These are phyloP conservation scores for Tephrocybe sp. DNA, from an alignment of 768 basidiomycete species.

Conservation along the genomic window DNA sequence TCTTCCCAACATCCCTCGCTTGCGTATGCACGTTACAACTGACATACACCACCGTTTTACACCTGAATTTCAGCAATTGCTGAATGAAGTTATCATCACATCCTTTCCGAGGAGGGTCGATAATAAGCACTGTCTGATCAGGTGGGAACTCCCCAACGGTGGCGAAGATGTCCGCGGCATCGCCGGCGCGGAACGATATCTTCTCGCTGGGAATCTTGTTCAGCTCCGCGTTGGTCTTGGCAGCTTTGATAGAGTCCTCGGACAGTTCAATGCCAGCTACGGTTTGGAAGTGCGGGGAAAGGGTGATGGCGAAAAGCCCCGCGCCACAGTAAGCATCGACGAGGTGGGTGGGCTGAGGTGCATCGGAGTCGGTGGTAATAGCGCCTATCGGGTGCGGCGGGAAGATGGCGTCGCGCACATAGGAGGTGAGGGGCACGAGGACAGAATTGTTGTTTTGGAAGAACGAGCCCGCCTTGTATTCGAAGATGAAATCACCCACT, in stretches of 20 bases:
- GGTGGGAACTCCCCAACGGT: constrained; percentile 65
- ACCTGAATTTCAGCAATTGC: constrained; percentile 71
- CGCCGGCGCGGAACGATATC: constrained; percentile 73
- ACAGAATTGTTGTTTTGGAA: constrained; percentile 99
- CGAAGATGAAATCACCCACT: constrained; percentile 78
- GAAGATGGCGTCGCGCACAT: constrained; percentile 77
- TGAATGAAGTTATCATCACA: constrained; percentile 77
- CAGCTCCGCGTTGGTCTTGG: constrained; percentile 61
- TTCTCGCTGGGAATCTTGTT: constrained; percentile 57
- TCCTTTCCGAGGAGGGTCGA: constrained; percentile 95
- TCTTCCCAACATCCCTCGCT: constrained; percentile 80
- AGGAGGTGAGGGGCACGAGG: constrained; percentile 76
- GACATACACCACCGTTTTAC: constrained; percentile 78
- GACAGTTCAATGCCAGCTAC: constrained; percentile 90
- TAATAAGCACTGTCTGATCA: constrained; percentile 62
- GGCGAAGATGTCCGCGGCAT: constrained; percentile 83
- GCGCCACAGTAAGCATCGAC: constrained; percentile 95
- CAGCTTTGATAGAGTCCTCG: constrained; percentile 63
- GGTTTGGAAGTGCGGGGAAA: constrained; percentile 69
- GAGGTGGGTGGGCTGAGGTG: constrained; percentile 65
- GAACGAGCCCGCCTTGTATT: constrained; percentile 86
- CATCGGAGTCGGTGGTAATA: constrained; percentile 13
- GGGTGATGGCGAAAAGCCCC: constrained; percentile 83
- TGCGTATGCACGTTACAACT: constrained; percentile 96
- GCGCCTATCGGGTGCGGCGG: constrained; percentile 18